Evolutionary conservation across 148 eudicot genomes (phyloP).

Genomic region (Nepenthes mirabilis): DNA sequence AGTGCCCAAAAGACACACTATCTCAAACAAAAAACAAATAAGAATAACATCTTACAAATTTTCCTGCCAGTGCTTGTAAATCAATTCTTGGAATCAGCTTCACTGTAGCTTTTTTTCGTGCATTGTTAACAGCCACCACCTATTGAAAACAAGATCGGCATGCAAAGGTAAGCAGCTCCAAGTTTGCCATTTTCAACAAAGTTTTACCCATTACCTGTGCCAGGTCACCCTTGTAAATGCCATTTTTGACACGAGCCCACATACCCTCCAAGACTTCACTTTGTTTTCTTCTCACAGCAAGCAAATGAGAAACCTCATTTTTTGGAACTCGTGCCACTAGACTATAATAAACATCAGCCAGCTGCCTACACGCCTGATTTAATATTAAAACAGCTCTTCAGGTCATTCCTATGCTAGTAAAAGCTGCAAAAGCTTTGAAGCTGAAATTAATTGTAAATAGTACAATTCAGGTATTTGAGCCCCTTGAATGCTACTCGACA

Average conservation of each 20-base stretch:
- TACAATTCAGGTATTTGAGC: too few relatives aligned
- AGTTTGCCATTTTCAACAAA: neutral
- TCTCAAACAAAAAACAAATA: neutral
- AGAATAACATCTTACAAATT: conserved; percentile 42
- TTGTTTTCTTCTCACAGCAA: conserved; percentile 48
- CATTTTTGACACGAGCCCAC: conserved; percentile 92
- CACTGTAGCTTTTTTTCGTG: conserved; percentile 70
- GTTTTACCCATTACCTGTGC: conserved; percentile 49
- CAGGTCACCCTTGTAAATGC: conserved; percentile 80
- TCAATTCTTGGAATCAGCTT: conserved; percentile 90
- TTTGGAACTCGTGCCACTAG: conserved; percentile 44
- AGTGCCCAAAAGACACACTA: neutral
- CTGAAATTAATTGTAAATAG: neutral
- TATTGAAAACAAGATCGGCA: conserved; percentile 13
- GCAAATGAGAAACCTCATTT: conserved; percentile 55
- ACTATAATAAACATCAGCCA: conserved; percentile 55
- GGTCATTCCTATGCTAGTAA: neutral
- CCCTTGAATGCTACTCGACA: too few relatives aligned
- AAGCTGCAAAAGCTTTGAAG: neutral
- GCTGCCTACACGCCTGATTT: conserved; percentile 76
- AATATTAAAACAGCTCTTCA: neutral
- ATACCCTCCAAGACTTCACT: conserved; percentile 54
- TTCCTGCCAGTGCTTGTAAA: conserved; percentile 68
- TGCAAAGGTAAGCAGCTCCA: conserved; percentile 1
- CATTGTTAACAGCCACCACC: conserved; percentile 63